These are phyloP conservation scores for Peronospora farinosa DNA, from an alignment of 352 stramenopile genomes.

Conservation along the genomic window DNA sequence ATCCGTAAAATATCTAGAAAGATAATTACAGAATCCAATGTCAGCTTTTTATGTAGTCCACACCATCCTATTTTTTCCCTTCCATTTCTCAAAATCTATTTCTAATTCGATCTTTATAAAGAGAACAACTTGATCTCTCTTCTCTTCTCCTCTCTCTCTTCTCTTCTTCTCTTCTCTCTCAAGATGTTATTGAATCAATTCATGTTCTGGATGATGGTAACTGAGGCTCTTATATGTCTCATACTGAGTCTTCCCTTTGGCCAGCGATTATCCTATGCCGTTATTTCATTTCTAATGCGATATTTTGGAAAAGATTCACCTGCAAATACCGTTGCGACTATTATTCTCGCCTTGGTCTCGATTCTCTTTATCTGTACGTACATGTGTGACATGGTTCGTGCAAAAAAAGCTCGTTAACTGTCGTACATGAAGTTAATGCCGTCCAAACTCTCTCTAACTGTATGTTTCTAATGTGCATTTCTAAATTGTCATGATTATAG, in stretches of 20 bases:
- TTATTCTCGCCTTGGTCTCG: slow-evolving; percentile 54
- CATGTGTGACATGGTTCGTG: no score
- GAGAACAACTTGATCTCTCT: no score
- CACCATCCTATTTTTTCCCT: no score
- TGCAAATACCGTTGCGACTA: slow-evolving; percentile 34
- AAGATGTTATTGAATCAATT: slow-evolving; percentile 51
- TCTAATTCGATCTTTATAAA: neutral
- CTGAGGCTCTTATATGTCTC: slow-evolving; percentile 41
- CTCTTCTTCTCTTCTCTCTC: neutral
- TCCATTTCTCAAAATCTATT: no score
- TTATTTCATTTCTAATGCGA: slow-evolving; percentile 55
- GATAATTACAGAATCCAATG: no score
- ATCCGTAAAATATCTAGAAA: no score
- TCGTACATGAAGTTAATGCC: no score
- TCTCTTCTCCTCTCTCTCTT: no score
- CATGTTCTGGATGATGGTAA: slow-evolving; percentile 52
- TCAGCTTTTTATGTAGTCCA: no score
- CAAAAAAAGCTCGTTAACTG: no score
- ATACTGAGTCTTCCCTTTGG: slow-evolving; percentile 53
- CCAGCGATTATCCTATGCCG: slow-evolving; percentile 42
- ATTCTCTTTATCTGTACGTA: slow-evolving; percentile 76
- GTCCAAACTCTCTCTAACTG: neutral
- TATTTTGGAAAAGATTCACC: slow-evolving; percentile 41
- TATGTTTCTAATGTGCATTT: neutral
- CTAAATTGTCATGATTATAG: no score